Percentiles rank a stretch among this genome's conserved stretches.
Conservation (phyloP, 164 flowering plant species). For the Warburgia ugandensis region DNA sequence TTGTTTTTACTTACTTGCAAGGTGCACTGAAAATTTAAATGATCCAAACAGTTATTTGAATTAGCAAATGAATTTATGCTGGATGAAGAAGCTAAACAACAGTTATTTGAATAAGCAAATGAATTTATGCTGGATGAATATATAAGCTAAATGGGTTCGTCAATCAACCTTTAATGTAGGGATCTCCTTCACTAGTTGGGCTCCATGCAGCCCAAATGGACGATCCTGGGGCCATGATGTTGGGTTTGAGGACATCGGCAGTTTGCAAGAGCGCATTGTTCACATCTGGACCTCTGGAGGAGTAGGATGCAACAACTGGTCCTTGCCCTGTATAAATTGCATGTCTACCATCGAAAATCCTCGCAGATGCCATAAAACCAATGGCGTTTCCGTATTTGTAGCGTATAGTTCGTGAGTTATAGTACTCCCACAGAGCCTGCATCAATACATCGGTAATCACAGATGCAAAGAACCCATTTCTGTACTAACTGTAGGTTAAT, state of each 20-base stretch:
- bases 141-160: too few species aligned
- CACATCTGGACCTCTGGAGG: conserved; percentile 61
- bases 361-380: conserved; percentile 35
- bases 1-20: too few species aligned
- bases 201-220: conserved; percentile 67
- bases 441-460: too few species aligned
- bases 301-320: conserved; percentile 48
- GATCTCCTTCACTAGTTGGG: conserved; percentile 43
- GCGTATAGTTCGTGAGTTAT: conserved; percentile 34
- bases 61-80: too few species aligned
- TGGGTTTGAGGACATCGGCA: conserved; percentile 58
- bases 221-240: conserved; percentile 58
- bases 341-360: conserved; percentile 43
- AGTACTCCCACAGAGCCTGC: conserved; percentile 47
- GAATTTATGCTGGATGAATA: too few species aligned
- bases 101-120: too few species aligned
- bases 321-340: conserved; percentile 36
- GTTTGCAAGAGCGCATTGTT: conserved; percentile 42
- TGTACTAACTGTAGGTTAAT: too few species aligned
- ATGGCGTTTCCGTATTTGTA: conserved; percentile 28
- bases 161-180: conserved; percentile 27
- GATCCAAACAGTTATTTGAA: too few species aligned
- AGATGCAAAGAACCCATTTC: too few species aligned
- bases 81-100: too few species aligned
- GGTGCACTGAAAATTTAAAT: too few species aligned